phyloP scores from a whole-genome alignment of 2,329 filamentous ascomycete species.

The Ceratocystis colombiana region DNA sequence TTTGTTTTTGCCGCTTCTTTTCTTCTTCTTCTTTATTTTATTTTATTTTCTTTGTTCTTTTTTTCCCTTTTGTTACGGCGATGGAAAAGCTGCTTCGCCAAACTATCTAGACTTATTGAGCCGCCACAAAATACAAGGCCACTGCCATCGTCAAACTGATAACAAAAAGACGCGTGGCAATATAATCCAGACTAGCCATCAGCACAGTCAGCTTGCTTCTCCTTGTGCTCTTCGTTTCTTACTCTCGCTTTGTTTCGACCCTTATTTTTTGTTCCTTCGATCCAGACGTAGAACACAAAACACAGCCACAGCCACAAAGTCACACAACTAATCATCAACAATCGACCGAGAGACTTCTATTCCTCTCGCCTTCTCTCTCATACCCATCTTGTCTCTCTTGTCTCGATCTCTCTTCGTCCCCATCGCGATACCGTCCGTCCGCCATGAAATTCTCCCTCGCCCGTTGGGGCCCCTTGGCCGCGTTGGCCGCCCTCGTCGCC shows the following conservation, averaged over 20 bases:
- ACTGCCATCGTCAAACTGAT: not conserved
- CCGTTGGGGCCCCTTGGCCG: constrained; percentile 35
- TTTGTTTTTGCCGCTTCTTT: constrained; percentile 9
- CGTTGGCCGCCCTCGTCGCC: constrained; percentile 21
- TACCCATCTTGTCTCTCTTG: not conserved
- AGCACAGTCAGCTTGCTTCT: not conserved
- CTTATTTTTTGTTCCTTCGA: constrained; percentile 11
- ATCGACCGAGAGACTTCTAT: not conserved
- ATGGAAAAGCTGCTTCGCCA: constrained; percentile 4
- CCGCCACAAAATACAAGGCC: constrained; percentile 1
- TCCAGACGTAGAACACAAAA: not conserved
- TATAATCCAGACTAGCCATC: constrained; percentile 1
- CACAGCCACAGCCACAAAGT: not conserved
- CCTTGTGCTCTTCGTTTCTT: not conserved
- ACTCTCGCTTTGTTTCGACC: constrained; percentile 3
- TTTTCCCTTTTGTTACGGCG: constrained; percentile 17
- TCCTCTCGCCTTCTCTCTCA: no score
- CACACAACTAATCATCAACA: not conserved
- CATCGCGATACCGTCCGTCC: not conserved
- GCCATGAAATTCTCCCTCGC: constrained; percentile 38
- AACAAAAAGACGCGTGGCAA: constrained; percentile 10
- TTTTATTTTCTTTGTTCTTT: constrained; percentile 10
- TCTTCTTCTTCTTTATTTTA: constrained; percentile 15
- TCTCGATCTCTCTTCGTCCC: not conserved
- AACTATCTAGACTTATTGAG: not conserved